phyloP scores from a whole-genome alignment of 305 asterid species.

The Andrographis paniculata region DNA sequence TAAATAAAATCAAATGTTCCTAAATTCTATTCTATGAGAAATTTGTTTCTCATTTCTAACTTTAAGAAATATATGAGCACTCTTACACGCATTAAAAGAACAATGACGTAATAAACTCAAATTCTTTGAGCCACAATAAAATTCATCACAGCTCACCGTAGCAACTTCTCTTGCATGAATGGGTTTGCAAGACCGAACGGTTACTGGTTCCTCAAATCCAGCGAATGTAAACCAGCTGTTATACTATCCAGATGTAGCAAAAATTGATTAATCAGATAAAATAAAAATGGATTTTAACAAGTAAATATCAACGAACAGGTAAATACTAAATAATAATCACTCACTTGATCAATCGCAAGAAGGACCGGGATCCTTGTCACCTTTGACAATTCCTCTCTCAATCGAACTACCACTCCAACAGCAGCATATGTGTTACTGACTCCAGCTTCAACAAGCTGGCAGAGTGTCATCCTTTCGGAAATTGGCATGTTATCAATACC shows the following conservation, averaged over 20 bases:
- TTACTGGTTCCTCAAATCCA: constrained; percentile 80
- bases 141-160: constrained; percentile 45
- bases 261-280: constrained; percentile 19
- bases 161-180: constrained; percentile 86
- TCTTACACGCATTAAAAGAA: too few species aligned
- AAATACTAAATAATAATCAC: constrained; percentile 16
- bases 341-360: constrained; percentile 90
- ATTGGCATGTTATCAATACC: constrained; percentile 53
- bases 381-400: constrained; percentile 81
- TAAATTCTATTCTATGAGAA: too few species aligned
- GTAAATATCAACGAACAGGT: background rate
- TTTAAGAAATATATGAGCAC: too few species aligned
- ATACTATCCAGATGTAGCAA: constrained; percentile 50
- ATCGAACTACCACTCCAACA: constrained; percentile 82
- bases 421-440: constrained; percentile 56
- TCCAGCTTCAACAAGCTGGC: constrained; percentile 71
- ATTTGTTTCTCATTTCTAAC: too few species aligned
- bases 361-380: constrained; percentile 84
- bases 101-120: too few species aligned
- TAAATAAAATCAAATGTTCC: too few species aligned
- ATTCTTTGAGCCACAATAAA: constrained; percentile 3
- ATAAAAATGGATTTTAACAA: constrained; percentile 14
- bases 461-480: constrained; percentile 57
- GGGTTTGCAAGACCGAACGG: constrained; percentile 72
- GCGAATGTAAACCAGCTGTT: constrained; percentile 95